Evolutionary conservation across 116 monocot species (phyloP), one percentile per base, ranked within the genome.

Genomic region (Trichopus zeylanicus): DNA sequence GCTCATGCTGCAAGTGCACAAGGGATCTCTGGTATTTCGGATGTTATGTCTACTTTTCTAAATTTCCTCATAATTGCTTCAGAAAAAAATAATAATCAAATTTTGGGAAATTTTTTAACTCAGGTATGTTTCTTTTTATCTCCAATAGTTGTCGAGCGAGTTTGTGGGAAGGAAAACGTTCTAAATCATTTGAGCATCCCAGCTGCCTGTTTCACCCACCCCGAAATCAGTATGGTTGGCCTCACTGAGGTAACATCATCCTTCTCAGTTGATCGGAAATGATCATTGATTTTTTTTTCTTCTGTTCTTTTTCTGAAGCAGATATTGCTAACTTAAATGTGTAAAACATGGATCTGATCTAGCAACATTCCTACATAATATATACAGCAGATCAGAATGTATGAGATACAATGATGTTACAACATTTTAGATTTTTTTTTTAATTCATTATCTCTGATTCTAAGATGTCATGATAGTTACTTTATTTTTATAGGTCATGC

Each of bases 1-100:
- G 95, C 95, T 75, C 95, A 97, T 82, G 95, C 86, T 60, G 95
- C 95, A 28, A 90, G 91, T 75, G 95, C 95, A 37, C 95, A 97
- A 67, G 95, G 95, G 46, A 95, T 95, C 29, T 95, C 95, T 69
- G 95, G 95, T 87, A 64, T 11, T 6, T 51, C 12, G 21, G 28
- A 34, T 42, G 13, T 42, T 0, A 51, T 4, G 26, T 59, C 20
- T 48, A 0, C 42, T 42, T 3, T 42, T 9, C 12, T n/a, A 42
- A 42, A 12, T n/a, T 42, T 42, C 12, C 42, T 42, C 13, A n/a
- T 15, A 19, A 11, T 20, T 33, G 63, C 27, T 42, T 18, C 16
- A 22, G 39, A 61, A 8, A 23, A 47, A 38, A 37, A 12, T 42
- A 42, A 42, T 16, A 47, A 4, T 52, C 46, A 31, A 13, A 31